Evolutionary conservation across 108 stramenopile species (phyloP).

Genomic region (Pseudonitzschia pungens): DNA sequence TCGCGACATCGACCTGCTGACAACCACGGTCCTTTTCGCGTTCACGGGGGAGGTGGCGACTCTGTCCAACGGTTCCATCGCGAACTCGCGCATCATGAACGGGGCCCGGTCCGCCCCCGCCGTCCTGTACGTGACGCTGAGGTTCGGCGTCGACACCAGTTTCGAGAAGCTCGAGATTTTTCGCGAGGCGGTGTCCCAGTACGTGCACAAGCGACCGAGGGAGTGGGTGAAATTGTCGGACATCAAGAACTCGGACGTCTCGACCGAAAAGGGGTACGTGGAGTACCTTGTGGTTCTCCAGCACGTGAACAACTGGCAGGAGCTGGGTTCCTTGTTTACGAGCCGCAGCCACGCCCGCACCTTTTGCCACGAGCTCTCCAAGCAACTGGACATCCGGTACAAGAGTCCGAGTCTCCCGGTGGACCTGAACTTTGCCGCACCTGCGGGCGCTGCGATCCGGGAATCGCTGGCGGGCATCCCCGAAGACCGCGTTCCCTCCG

Average conservation of each 20-base stretch:
- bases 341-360: conserved; percentile 59
- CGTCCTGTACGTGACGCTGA: conserved; percentile 43
- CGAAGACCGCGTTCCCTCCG: too few relatives aligned
- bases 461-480: not conserved
- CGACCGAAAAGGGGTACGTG: conserved; percentile 61
- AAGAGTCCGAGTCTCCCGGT: conserved; percentile 34
- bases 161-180: conserved; percentile 51
- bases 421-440: conserved; percentile 4
- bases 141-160: conserved; percentile 62
- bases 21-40: conserved; percentile 30
- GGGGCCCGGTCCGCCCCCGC: conserved; percentile 65
- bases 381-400: conserved; percentile 66
- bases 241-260: conserved; percentile 52
- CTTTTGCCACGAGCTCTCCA: conserved; percentile 61
- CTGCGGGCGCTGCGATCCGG: not conserved
- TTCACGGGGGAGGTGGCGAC: conserved; percentile 77
- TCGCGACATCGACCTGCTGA: conserved; percentile 35
- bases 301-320: conserved; percentile 41
- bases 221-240: conserved; percentile 58
- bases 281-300: conserved; percentile 44
- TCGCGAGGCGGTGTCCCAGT: conserved; percentile 51
- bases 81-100: conserved; percentile 65
- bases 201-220: conserved; percentile 49
- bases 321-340: conserved; percentile 45
- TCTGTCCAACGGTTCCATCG: conserved; percentile 67